phyloP scores from a whole-genome alignment of 2,329 filamentous ascomycete species.

The Fusarium robinianum region DNA sequence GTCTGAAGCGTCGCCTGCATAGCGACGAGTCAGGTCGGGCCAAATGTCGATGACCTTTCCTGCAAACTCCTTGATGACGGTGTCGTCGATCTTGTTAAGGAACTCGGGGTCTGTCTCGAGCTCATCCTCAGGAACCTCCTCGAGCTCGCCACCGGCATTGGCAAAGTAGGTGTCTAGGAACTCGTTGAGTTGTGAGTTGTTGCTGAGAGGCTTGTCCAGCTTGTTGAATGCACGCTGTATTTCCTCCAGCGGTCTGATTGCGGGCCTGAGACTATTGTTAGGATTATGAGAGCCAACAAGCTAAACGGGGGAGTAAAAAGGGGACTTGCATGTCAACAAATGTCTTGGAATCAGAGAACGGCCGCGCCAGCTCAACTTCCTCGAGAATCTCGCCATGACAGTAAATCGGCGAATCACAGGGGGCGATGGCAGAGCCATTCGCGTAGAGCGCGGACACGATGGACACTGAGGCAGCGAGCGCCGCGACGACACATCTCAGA shows the following conservation, averaged over 20 bases:
- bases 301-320: neutral
- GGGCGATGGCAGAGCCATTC: slow-evolving; percentile 64
- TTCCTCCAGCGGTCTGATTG: slow-evolving; percentile 60
- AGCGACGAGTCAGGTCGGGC: slow-evolving; percentile 67
- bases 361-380: slow-evolving; percentile 64
- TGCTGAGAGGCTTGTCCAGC: slow-evolving; percentile 63
- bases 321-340: slow-evolving; percentile 68
- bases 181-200: slow-evolving; percentile 63
- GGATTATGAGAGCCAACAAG: slow-evolving; percentile 11
- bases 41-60: slow-evolving; percentile 69
- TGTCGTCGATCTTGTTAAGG: slow-evolving; percentile 59
- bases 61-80: slow-evolving; percentile 63
- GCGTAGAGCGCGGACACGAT: slow-evolving; percentile 55
- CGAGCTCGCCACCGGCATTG: slow-evolving; percentile 65
- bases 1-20: slow-evolving; percentile 53
- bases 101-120: slow-evolving; percentile 63
- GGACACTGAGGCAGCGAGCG: slow-evolving; percentile 36
- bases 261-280: slow-evolving; percentile 53
- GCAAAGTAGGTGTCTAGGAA: slow-evolving; percentile 69
- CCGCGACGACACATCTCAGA: slow-evolving; percentile 33
- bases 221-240: slow-evolving; percentile 65
- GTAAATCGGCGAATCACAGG: slow-evolving; percentile 70
- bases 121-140: slow-evolving; percentile 54
- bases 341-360: slow-evolving; percentile 70
- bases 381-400: slow-evolving; percentile 67